Base-by-base conservation (phyloP, 2,329 filamentous ascomycete genomes). In the Aureobasidium sp. region DNA sequence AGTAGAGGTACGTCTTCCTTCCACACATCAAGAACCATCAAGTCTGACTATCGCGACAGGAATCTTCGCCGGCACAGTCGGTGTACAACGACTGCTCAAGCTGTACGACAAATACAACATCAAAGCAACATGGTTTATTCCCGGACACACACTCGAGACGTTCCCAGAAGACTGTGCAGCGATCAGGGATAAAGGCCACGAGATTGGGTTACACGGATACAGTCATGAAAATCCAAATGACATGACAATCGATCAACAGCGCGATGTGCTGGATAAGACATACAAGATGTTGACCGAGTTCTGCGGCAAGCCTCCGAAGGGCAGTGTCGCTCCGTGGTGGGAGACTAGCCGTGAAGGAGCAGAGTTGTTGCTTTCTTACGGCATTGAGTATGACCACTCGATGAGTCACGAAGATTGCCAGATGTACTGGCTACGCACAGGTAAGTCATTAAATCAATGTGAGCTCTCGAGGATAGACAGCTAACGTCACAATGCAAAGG, bases 241-340 rank as follows among this genome's bases (percentile, higher is more conserved):
- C 63, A 89, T 90, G 86, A 87, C 80, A 0, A 70, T 87, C 2
- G 86, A 90, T 67, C 88, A 91, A 72, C 88, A 91, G 70, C 79
- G 80, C 21, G 86, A 89, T 63, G 85, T 91, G 11, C 78, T 91
- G 0, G 84, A 87, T 67, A 88, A 89, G 73, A 89, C 87, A 3
- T 89, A 85, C 69, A 80, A 81, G 21, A 79, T 90, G 73, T 77
- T 90, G 25, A 89, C 85, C 0, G 83, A 87, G 0, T 87, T 91
- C 67, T 75, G 67, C 34, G 85, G 88, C 7, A 89, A 89, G 74
- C 85, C 84, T 1, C 88, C 88, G 0, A 77, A 85, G 0, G 88
- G 88, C 0, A 85, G 79, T 47, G 87, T 90, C 0, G 87, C 87
- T 0, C 88, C 88, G 0, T 90, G 66, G 54, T 91, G 87, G 87